A percentile compares a stretch with the other conserved stretches of the same genome.
Conservation (phyloP, 768 basidiomycete genomes). For the Xanthoconium purpureum region DNA sequence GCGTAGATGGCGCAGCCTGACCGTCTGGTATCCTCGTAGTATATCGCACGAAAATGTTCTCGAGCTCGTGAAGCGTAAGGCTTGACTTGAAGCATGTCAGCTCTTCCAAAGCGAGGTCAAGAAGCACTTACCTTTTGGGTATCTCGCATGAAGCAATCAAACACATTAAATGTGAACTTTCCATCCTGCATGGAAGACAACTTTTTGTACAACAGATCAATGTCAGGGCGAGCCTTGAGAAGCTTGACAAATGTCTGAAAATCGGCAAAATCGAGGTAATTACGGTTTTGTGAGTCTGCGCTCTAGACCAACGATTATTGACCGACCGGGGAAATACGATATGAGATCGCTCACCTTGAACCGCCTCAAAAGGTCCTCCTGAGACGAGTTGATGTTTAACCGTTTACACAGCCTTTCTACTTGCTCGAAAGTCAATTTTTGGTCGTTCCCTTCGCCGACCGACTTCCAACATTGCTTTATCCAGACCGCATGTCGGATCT, state of each 20-base stretch:
- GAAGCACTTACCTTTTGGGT: slow-evolving; percentile 45
- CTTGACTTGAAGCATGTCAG: slow-evolving; percentile 32
- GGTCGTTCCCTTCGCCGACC: slow-evolving; percentile 59
- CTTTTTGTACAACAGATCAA: slow-evolving; percentile 60
- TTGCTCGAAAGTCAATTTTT: slow-evolving; percentile 66
- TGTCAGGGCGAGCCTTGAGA: slow-evolving; percentile 81
- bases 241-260: slow-evolving; percentile 82
- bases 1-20: not conserved
- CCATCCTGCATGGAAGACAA: slow-evolving; percentile 34
- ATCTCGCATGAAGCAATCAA: slow-evolving; percentile 50
- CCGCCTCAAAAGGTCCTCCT: slow-evolving; percentile 49
- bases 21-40: slow-evolving; percentile 11
- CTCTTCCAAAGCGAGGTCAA: not conserved
- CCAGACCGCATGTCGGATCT: slow-evolving; percentile 69
- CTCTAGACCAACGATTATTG: slow-evolving; percentile 38
- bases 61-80: slow-evolving; percentile 34
- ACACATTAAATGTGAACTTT: slow-evolving; percentile 36
- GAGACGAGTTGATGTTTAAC: slow-evolving; percentile 60
- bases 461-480: slow-evolving; percentile 81
- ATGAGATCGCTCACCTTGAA: slow-evolving; percentile 47
- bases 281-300: slow-evolving; percentile 54
- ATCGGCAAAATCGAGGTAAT: slow-evolving; percentile 69
- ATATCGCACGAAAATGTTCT: slow-evolving; percentile 38
- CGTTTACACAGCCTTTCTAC: slow-evolving; percentile 68
- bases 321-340: not conserved